Base-by-base conservation (phyloP, 2,329 filamentous ascomycete species). In the Phialophora verrucosa region DNA sequence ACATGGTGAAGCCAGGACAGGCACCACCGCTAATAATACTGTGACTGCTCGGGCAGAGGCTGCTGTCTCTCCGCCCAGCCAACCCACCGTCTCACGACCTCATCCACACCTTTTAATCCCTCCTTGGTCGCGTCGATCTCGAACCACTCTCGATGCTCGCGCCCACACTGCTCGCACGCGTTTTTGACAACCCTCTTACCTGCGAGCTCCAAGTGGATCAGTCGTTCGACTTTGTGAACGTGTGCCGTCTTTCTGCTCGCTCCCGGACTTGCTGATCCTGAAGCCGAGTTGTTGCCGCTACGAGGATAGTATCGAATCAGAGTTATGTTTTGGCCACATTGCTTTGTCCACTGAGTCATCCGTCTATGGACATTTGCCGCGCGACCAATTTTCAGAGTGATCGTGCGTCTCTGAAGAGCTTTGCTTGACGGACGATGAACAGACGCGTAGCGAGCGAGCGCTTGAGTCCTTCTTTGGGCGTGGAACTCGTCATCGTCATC, bases 281-380 rank as follows among this genome's bases (percentile, higher is more conserved):
- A 72, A 70, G 75, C 55, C 69, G 71, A 64, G 51, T 62, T 42
- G 65, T 71, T 73, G 4, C 75, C 74, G 47, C 91, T 80, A 76
- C 98, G 93, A 0, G 95, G 95, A 75, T 99, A 99, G 79, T 91
- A 98, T 6, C 95, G 88, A 59, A 98, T 88, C 62, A 99, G 85
- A 27, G 92, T 92, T 31, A 97, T 83, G 69, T 92, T 88, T 76
- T 97, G 93, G 0, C 92, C 92, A 77, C 95, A 99, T 80, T 99
- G 95, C 29, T 91, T 88, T 60, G 89, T 89, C 95, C 95, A 98
- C 78, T 98, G 91, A 74, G 93, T 93, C 80, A 99, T 86, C 14
- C 95, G 87, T 5, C 93, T 87, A 75, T 96, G 92, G 2, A 99
- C 93, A 74, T 99, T 99, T 71, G 87, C 85, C 8, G 88, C 85